Conservation (phyloP, 306 rosid genomes). For the Styphnolobium japonicum region DNA sequence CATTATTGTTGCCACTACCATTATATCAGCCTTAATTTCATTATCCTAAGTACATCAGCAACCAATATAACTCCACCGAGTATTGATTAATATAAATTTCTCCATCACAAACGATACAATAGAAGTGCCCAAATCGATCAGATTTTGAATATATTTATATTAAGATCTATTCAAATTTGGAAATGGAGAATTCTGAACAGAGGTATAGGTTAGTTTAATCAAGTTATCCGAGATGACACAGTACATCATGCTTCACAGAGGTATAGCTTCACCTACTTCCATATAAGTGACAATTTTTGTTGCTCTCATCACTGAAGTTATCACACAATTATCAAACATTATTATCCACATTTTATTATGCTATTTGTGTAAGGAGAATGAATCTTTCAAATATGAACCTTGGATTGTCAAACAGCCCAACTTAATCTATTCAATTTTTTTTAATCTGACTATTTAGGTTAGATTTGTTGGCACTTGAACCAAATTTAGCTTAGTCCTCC, state of each 20-base stretch:
- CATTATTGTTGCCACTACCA: background rate
- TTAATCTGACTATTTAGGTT: background rate
- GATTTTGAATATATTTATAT: background rate
- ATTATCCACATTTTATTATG: background rate
- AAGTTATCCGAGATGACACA: background rate
- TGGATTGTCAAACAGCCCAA: background rate
- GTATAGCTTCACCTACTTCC: background rate
- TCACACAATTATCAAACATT: background rate
- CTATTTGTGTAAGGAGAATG: background rate
- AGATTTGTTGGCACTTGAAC: background rate
- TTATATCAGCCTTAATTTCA: background rate
- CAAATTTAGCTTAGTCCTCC: background rate
- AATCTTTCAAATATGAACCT: background rate
- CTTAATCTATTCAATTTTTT: background rate
- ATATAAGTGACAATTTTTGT: background rate
- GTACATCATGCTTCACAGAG: background rate
- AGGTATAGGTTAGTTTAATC: background rate
- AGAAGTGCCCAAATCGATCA: background rate
- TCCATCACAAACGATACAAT: background rate
- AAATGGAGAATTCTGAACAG: background rate
- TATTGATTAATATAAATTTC: background rate
- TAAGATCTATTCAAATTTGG: background rate
- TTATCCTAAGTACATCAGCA: background rate
- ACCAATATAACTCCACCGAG: background rate
- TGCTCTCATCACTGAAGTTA: background rate